A percentile compares a stretch with the other conserved stretches of the same genome.
phyloP scores from a whole-genome alignment of 176 grass and related monocot genomes.

The Bothriochloa decipiens region DNA sequence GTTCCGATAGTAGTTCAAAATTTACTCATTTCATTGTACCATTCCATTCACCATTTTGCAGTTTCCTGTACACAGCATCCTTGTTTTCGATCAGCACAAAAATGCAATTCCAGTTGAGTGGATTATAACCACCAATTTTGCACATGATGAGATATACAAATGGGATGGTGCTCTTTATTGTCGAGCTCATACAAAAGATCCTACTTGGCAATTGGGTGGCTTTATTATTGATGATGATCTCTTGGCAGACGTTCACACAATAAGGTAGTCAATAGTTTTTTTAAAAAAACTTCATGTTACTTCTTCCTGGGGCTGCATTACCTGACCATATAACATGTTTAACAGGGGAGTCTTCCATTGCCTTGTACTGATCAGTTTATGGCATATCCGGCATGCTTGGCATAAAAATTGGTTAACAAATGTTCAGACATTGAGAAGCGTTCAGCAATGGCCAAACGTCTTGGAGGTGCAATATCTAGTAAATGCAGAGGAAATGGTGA shows the following conservation, averaged over 20 bases:
- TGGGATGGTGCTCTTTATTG: constrained; percentile 91
- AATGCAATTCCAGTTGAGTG: constrained; percentile 89
- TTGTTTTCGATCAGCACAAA: constrained; percentile 85
- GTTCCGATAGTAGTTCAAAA: constrained; percentile 19
- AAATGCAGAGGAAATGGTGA: constrained; percentile 64
- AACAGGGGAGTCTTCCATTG: constrained; percentile 79
- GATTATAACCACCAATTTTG: constrained; percentile 66
- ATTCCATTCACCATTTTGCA: constrained; percentile 60
- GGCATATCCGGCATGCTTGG: constrained; percentile 74
- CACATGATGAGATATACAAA: constrained; percentile 72
- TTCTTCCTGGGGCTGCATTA: constrained; percentile 27
- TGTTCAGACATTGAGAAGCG: constrained; percentile 63
- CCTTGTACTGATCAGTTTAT: constrained; percentile 75
- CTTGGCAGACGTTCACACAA: constrained; percentile 62
- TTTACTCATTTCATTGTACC: constrained; percentile 43
- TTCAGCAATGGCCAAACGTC: constrained; percentile 52
- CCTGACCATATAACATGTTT: constrained; percentile 45
- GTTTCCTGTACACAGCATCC: constrained; percentile 90
- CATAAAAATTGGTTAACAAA: constrained; percentile 76
- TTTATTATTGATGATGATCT: constrained; percentile 96
- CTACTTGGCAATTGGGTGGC: constrained; percentile 88
- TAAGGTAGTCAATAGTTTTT: constrained; percentile 55
- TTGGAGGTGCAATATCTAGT: constrained; percentile 63
- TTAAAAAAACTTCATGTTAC: neutral
- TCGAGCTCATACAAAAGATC: constrained; percentile 83